Evolutionary conservation across 345 rosid genomes (phyloP), one percentile per base, ranked within the genome.

Genomic region (Rubroshorea leprosula): DNA sequence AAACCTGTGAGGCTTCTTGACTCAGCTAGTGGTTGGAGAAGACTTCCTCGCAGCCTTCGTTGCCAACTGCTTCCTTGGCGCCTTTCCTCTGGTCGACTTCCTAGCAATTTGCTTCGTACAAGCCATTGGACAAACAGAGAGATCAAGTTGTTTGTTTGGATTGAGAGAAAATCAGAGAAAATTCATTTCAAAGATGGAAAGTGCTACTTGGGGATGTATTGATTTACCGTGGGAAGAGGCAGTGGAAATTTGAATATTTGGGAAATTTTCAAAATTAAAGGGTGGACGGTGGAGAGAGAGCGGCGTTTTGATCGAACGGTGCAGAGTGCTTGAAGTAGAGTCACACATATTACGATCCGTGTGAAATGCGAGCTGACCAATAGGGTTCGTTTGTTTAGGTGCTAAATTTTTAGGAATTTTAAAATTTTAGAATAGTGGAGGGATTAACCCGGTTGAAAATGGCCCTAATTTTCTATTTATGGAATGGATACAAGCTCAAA

Each of bases 1-100:
- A 65, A 80, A 80, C 53, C 85, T 69, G 48, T 80, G 85, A 0
- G 85, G 85, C 72, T 80, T 80, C 67, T 80, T 80, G 13, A 80
- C 85, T 19, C 85, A 82, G 2, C 82, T 82, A 23, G 85, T 80
- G 1, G 85, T 82, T 5, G 85, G 85, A 0, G 85, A 82, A 0
- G 82, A 80, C 15, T 80, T 80, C 55, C 85, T 70, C 0, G 85
- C 82, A 0, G 85, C 80, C 54, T 80, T 80, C 0, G 85, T 80
- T 0, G 85, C 85, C 0, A 80, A 61, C 11, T 80, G 82, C 62
- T 80, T 80, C 71, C 85, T 67, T 3, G 85, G 85, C 0, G 82
- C 85, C 39, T 80, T 80, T 0, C 82, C 85, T 56, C 82, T 82
- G 5, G 79, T 80, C 38, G 84, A 80, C 61, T 80, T 80, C 14